These are phyloP conservation scores for Tuber magnatum DNA, from an alignment of 495 filamentous ascomycete genomes.

Conservation along the genomic window DNA sequence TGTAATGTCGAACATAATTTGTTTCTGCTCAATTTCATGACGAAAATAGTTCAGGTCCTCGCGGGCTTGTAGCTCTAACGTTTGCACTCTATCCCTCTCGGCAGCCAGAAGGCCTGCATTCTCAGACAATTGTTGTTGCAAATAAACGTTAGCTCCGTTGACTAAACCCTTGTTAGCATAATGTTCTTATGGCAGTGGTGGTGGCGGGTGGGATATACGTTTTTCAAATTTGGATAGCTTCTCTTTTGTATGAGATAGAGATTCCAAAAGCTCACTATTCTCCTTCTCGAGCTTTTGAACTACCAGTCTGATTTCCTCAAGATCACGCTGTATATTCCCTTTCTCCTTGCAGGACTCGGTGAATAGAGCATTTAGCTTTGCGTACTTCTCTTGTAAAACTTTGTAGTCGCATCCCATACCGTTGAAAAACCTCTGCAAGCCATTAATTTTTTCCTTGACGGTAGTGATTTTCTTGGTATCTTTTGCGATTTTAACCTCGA, in stretches of 20 bases:
- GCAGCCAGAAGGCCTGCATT: constrained; percentile 31
- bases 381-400: constrained; percentile 29
- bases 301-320: constrained; percentile 18
- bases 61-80: constrained; percentile 29
- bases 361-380: constrained; percentile 20
- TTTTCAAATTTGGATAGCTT: constrained; percentile 17
- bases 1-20: background rate
- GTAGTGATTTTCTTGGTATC: constrained; percentile 22
- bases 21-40: background rate
- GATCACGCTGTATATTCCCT: constrained; percentile 7
- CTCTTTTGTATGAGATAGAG: background rate
- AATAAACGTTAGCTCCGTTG: constrained; percentile 26
- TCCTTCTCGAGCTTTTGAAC: constrained; percentile 15
- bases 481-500: constrained; percentile 18
- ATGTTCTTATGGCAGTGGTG: background rate
- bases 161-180: constrained; percentile 9
- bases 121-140: constrained; percentile 29
- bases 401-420: constrained; percentile 38
- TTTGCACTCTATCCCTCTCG: constrained; percentile 37
- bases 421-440: constrained; percentile 34
- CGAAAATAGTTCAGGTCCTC: constrained; percentile 11
- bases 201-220: background rate
- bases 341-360: constrained; percentile 26
- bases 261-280: background rate
- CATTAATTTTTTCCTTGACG: constrained; percentile 23